phyloP scores from a whole-genome alignment of 148 eudicot genomes.

The Oxyria digyna region DNA sequence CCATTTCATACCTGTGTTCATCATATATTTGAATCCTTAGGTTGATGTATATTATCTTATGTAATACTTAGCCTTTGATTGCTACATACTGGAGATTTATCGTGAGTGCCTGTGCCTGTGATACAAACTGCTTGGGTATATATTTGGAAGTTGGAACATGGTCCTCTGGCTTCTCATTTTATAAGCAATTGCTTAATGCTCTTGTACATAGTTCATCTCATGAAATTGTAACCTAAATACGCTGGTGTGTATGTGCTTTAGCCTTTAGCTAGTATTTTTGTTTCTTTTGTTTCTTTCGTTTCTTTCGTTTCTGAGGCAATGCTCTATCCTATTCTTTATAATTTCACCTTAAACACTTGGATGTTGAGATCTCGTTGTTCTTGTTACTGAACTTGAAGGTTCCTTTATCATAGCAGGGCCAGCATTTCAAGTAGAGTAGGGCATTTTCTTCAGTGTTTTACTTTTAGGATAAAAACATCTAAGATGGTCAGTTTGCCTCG shows the following conservation, averaged over 20 bases:
- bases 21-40: neutral
- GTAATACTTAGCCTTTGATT: neutral
- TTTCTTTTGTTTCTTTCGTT: too few relatives aligned
- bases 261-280: neutral
- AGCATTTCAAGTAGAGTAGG: neutral
- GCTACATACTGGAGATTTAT: neutral
- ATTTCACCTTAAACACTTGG: neutral
- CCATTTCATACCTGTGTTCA: neutral
- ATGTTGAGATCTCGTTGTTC: neutral
- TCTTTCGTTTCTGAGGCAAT: neutral
- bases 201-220: too few relatives aligned
- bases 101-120: neutral
- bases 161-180: neutral
- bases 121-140: neutral
- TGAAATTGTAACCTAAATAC: neutral
- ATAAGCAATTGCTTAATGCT: neutral
- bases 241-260: neutral
- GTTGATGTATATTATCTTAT: neutral
- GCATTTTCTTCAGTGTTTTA: neutral
- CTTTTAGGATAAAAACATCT: neutral
- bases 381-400: neutral
- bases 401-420: neutral
- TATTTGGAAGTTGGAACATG: neutral
- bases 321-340: neutral
- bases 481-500: neutral